phyloP scores from a whole-genome alignment of 495 filamentous ascomycete species.

The Geoglossum glabrum region DNA sequence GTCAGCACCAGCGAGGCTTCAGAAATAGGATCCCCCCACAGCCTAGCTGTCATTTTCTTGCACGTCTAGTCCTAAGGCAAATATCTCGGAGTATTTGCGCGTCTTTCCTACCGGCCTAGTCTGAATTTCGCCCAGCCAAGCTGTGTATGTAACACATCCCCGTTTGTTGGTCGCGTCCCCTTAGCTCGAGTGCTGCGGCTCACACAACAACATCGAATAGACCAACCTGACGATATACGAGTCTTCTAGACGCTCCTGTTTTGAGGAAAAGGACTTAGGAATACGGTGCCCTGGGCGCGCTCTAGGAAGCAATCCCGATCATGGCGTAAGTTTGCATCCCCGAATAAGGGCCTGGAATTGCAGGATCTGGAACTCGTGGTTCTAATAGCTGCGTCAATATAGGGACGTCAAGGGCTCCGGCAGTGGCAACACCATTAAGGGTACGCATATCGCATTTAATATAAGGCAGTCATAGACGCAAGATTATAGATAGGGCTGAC shows the following conservation, averaged over 20 bases:
- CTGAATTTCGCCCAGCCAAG: no score
- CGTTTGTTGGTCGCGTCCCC: not conserved
- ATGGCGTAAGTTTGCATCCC: conserved; percentile 29
- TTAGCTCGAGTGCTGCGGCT: not conserved
- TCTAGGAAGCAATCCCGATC: conserved; percentile 8
- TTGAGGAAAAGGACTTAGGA: not conserved
- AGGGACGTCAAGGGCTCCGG: conserved; percentile 15
- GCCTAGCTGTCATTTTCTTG: no score
- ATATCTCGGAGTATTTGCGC: no score
- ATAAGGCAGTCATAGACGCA: not conserved
- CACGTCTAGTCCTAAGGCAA: no score
- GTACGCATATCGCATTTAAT: conserved; percentile 21
- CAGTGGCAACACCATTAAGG: conserved; percentile 52
- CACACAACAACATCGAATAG: not conserved
- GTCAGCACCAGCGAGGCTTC: no score
- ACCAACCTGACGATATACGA: not conserved
- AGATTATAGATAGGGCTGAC: conserved; percentile 2
- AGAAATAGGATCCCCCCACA: no score
- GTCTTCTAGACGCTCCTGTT: not conserved
- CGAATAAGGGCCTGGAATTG: not conserved
- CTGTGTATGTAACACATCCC: no score
- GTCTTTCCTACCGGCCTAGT: no score
- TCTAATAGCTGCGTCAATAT: not conserved
- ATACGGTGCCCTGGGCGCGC: not conserved
- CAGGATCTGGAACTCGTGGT: conserved; percentile 3